A percentile compares a stretch with the other conserved stretches of the same genome.
phyloP scores from a whole-genome alignment of 306 rosid genomes.

The Malus sieversii region DNA sequence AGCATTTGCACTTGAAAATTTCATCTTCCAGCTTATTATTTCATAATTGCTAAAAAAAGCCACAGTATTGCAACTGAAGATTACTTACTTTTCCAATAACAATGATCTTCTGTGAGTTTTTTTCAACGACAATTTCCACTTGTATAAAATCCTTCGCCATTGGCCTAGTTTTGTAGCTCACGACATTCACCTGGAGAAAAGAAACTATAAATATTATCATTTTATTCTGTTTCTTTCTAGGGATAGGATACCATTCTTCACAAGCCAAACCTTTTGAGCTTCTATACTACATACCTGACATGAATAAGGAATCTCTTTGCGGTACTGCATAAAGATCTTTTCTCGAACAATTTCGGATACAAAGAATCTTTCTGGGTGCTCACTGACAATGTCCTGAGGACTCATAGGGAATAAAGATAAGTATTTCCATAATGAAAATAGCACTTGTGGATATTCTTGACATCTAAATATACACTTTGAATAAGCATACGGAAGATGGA shows the following conservation, averaged over 20 bases:
- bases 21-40: neutral
- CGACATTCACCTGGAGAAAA: constrained; percentile 62
- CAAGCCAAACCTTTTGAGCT: neutral
- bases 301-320: constrained; percentile 85
- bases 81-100: constrained; percentile 67
- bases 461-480: neutral
- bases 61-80: constrained; percentile 5
- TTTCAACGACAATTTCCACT: constrained; percentile 78
- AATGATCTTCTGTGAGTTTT: constrained; percentile 79
- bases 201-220: neutral
- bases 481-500: neutral
- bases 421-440: constrained; percentile 9
- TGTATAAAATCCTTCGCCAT: constrained; percentile 88
- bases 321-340: constrained; percentile 90
- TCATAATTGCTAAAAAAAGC: neutral
- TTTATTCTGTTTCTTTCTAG: neutral
- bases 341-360: constrained; percentile 87
- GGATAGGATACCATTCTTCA: neutral
- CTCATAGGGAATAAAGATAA: constrained; percentile 18
- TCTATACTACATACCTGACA: constrained; percentile 61
- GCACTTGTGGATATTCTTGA: neutral
- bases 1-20: neutral
- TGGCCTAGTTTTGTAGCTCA: constrained; percentile 85
- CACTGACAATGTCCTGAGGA: constrained; percentile 85
- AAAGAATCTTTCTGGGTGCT: constrained; percentile 95